Evolutionary conservation across 805 yeast species (phyloP).

Genomic region (Peterozyma xylosa): DNA sequence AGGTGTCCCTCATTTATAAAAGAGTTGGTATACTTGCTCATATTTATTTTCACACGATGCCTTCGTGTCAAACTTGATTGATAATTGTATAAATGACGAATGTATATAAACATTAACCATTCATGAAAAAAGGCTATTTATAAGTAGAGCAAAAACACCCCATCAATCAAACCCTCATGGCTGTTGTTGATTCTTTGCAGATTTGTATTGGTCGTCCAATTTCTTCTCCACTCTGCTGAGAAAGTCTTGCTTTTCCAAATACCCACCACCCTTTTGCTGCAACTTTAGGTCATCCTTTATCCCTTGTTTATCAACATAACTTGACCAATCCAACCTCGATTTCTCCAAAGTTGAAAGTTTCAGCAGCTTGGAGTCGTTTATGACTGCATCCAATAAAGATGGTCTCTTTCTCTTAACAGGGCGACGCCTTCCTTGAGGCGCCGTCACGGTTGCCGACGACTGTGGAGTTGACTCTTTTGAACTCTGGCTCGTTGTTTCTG

Average conservation of each 20-base stretch:
- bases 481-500: constrained; percentile 2
- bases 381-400: constrained; percentile 69
- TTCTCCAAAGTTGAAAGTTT: constrained; percentile 90
- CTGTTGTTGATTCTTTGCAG: constrained; percentile 17
- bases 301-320: constrained; percentile 81
- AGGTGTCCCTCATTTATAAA: constrained; percentile 50
- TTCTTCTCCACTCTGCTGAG: constrained; percentile 63
- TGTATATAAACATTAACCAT: neutral
- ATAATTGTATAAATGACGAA: constrained; percentile 26
- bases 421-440: constrained; percentile 9
- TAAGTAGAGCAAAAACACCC: too few species aligned
- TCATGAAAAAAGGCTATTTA: too few species aligned
- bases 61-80: constrained; percentile 59
- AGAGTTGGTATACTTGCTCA: constrained; percentile 17
- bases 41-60: constrained; percentile 19
- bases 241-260: constrained; percentile 86
- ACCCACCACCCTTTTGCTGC: constrained; percentile 86
- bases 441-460: neutral
- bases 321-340: constrained; percentile 90
- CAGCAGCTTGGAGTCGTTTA: constrained; percentile 59
- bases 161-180: too few species aligned
- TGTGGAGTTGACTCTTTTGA: neutral
- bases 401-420: constrained; percentile 59
- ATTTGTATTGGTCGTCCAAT: constrained; percentile 41
- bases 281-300: constrained; percentile 74